Percentiles rank a stretch among this genome's conserved stretches.
Conservation (phyloP, 2,329 filamentous ascomycete species). For the Sarocladiaceae sp. region DNA sequence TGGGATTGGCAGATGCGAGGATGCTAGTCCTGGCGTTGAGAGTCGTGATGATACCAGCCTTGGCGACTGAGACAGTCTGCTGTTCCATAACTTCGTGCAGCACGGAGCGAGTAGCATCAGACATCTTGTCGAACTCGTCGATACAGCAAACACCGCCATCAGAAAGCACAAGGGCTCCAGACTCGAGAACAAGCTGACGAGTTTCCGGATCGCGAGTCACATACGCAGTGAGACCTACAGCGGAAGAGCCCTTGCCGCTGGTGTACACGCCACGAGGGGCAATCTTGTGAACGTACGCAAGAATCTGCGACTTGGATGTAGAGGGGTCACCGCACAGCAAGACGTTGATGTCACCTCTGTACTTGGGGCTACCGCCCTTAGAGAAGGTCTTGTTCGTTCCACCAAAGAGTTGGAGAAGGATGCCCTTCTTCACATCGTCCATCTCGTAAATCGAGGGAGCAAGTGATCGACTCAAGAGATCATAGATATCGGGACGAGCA, state of each 20-base stretch:
- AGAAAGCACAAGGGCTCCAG: constrained; percentile 72
- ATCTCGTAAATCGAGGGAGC: constrained; percentile 96
- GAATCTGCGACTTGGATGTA: constrained; percentile 90
- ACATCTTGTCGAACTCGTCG: constrained; percentile 86
- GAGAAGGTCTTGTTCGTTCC: constrained; percentile 98
- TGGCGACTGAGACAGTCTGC: constrained; percentile 79
- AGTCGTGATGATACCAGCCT: constrained; percentile 94
- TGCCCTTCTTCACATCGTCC: constrained; percentile 98
- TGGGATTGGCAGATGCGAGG: constrained; percentile 94
- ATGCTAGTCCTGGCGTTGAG: constrained; percentile 94
- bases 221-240: constrained; percentile 76
- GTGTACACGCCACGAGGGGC: constrained; percentile 84
- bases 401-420: constrained; percentile 91
- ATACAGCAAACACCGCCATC: constrained; percentile 83
- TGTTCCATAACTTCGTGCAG: constrained; percentile 89
- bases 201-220: constrained; percentile 79
- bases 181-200: constrained; percentile 75
- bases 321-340: constrained; percentile 96
- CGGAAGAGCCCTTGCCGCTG: constrained; percentile 75
- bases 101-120: constrained; percentile 71
- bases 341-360: constrained; percentile 96
- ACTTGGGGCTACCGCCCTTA: constrained; percentile 91
- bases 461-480: constrained; percentile 82
- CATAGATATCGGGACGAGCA: constrained; percentile 81
- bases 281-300: constrained; percentile 96